Base-by-base conservation (phyloP, 805 yeast species). In the Wickerhamomyces chambardii region DNA sequence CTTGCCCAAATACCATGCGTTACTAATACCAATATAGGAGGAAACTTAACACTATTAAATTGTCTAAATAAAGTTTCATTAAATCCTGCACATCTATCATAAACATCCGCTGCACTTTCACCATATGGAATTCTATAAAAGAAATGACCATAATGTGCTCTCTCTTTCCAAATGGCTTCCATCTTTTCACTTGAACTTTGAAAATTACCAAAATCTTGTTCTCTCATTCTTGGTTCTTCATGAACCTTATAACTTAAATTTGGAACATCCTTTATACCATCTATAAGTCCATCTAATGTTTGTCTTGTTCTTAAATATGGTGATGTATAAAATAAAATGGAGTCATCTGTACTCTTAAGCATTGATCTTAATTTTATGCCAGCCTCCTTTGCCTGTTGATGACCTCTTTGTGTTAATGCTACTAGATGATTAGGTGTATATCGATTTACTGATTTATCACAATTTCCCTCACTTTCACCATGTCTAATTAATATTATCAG, bases 1-100 rank as follows among this genome's bases (percentile, higher is more conserved):
- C 97, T 65, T 4, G 94, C 83, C 90, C 95, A 86, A 14, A 89
- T 84, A 9, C 97, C 97, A 55, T 89, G 97, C 5, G 95, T 83
- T 29, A 89, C 95, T 29, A 89, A 60, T 3, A 89, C 86, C 28
- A 86, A 67, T 15, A 87, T 81, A 39, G 75, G 73, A n/a, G 96
- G 87, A 51, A 84, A 84, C 46, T 73, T 68, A 15, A 71, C 78
- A 31, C 64, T 55, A 40, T 73, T 73, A 50, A 89, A 87, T 53
- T 84, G 92, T 32, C 97, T 66, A 52, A 80, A 85, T 28, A 89
- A 57, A 1, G 95, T 76, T 56, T 86, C 95, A 53, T 86, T 86
- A 56, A 89, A 89, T 14, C 92, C 83, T 2, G 95, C 84, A 42
- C 89, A 81, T 32, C 97, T 66, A 57, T 89, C 96, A 57, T 77